Percentiles rank a stretch among this genome's conserved stretches.
phyloP scores from a whole-genome alignment of 2,329 filamentous ascomycete species.

The Cladosporium phlei region DNA sequence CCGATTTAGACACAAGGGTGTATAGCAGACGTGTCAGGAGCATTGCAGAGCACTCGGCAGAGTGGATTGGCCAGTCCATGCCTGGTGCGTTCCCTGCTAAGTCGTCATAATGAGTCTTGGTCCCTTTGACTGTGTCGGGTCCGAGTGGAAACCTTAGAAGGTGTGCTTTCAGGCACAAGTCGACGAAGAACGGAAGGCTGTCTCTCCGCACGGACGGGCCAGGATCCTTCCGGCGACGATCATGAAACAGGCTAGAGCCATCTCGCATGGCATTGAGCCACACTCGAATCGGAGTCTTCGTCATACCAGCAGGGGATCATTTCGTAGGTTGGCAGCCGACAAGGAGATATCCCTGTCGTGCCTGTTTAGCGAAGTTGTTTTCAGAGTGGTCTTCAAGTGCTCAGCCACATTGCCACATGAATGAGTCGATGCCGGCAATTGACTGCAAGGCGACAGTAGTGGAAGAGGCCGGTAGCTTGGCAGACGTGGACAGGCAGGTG shows the following conservation, averaged over 20 bases:
- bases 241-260: not conserved
- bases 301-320: not conserved
- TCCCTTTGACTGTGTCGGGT: no score
- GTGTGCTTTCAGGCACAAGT: slow-evolving; percentile 9
- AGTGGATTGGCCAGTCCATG: no score
- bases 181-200: slow-evolving; percentile 3
- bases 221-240: slow-evolving; percentile 8
- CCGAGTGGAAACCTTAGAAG: no score
- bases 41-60: no score
- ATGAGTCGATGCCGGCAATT: not conserved
- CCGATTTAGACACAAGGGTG: no score
- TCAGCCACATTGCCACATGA: slow-evolving; percentile 3
- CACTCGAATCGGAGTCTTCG: not conserved
- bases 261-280: slow-evolving; percentile 1
- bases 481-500: not conserved
- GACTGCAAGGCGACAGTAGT: not conserved
- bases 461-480: slow-evolving; percentile 1
- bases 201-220: slow-evolving; percentile 3
- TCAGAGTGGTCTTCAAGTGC: not conserved
- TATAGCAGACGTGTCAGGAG: no score
- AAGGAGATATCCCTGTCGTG: not conserved
- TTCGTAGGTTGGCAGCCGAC: slow-evolving; percentile 1
- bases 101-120: no score
- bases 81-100: no score
- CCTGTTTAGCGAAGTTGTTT: no score